Evolutionary conservation across 116 monocot genomes (phyloP), one percentile per base, ranked within the genome.

Genomic region (Cymodocea nodosa): DNA sequence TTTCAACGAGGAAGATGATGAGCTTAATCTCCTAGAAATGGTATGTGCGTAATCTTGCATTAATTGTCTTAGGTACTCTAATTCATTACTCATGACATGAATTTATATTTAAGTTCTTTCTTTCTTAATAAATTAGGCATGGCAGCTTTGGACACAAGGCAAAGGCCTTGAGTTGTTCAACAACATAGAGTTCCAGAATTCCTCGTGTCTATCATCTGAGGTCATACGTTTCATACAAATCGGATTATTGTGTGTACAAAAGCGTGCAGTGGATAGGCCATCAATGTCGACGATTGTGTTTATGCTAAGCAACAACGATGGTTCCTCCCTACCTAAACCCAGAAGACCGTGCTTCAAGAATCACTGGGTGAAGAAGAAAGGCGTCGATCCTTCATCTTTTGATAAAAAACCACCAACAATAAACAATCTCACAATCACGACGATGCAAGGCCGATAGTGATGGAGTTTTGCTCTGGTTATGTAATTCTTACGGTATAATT

Each of bases 161-260:
- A 73, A 39, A 25, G n/a, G 17, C 18, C 34, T 78, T 65, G 52
- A 69, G 49, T 63, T 78, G 2, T 62, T 78, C 2, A 3, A 30
- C 3, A 65, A 30, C 30, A n/a, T n/a, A n/a, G n/a, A n/a, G 30
- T 3, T 30, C 30, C 23, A 73, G 18, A 12, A 22, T 5, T 36
- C 2, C 16, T 2, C 67, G 5, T 64, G 23, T 23, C 23, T 53
- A 9, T 58, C 15, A 20, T 15, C 23, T 16, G 65, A 78, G 50
- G 25, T 70, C 59, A 14, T 69, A 25, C 59, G 73, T 50, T 73
- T 66, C 24, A 65, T 73, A 22, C 68, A 78, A 13, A 36, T 78
- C 0, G 73, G 78, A 35, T 56, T 78, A 0, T 55, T 78, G 23
- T 78, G 78, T 3, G 78, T 73, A 22, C 73, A 73, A 65, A 68